A percentile compares a stretch with the other conserved stretches of the same genome.
These are phyloP conservation scores for Talaromyces wortmannii DNA, from an alignment of 495 filamentous ascomycete genomes.

Conservation along the genomic window DNA sequence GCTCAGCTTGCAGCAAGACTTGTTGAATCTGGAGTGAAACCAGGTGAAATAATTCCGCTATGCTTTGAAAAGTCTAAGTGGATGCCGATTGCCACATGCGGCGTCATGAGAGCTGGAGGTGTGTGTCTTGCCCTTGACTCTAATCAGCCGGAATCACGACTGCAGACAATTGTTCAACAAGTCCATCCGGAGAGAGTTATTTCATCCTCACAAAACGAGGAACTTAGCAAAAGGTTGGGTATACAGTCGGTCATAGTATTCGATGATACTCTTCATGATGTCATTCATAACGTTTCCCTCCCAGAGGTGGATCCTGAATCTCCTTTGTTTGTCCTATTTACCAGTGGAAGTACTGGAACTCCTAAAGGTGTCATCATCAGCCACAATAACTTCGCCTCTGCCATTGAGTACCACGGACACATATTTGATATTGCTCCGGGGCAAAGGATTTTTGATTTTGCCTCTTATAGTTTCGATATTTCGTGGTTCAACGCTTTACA, in stretches of 20 bases:
- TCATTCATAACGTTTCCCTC: neutral
- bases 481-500: conserved; percentile 30
- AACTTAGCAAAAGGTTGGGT: neutral
- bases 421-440: neutral
- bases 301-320: neutral
- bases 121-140: conserved; percentile 38
- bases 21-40: conserved; percentile 15
- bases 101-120: conserved; percentile 32
- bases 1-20: conserved; percentile 20
- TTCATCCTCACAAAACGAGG: neutral
- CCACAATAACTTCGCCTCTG: conserved; percentile 4
- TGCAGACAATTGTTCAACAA: conserved; percentile 14
- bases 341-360: conserved; percentile 23
- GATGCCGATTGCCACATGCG: conserved; percentile 33
- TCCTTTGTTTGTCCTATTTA: conserved; percentile 13
- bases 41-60: conserved; percentile 29
- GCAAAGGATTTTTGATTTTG: conserved; percentile 19
- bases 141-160: conserved; percentile 20
- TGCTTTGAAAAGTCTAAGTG: conserved; percentile 43
- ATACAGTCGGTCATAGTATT: neutral
- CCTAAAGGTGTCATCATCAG: conserved; percentile 19
- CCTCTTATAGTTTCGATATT: conserved; percentile 22
- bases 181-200: conserved; percentile 11
- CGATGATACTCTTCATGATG: neutral
- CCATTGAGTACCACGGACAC: neutral